Conservation (phyloP, 1,139 yeast genomes). For the Kodamaea derodonti region DNA sequence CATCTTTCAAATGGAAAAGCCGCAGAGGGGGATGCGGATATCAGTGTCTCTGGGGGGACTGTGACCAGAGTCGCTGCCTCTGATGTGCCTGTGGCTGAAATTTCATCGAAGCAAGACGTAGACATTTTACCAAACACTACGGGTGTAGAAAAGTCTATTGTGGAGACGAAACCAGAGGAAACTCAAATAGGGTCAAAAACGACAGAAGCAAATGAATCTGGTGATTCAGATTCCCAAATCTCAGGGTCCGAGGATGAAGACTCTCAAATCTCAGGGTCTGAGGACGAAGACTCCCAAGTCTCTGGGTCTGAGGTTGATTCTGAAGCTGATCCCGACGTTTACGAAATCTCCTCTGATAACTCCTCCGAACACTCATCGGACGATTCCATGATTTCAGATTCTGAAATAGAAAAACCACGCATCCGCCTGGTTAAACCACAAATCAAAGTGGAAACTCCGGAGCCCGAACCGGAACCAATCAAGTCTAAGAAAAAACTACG, state of each 20-base stretch:
- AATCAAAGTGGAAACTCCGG: slow-evolving; percentile 2
- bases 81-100: too few species aligned
- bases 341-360: background rate
- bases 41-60: too few species aligned
- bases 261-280: too few species aligned
- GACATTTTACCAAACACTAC: too few species aligned
- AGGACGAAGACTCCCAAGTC: background rate
- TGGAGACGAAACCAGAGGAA: too few species aligned
- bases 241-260: slow-evolving; percentile 1
- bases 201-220: too few species aligned
- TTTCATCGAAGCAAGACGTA: too few species aligned
- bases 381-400: background rate
- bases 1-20: too few species aligned
- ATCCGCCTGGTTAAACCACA: background rate
- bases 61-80: too few species aligned
- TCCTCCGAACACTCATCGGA: background rate
- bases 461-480: slow-evolving; percentile 3
- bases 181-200: too few species aligned
- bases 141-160: too few species aligned
- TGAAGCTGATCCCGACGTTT: background rate
- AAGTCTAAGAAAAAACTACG: slow-evolving; percentile 13
- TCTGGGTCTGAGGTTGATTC: background rate
- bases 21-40: too few species aligned
- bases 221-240: background rate
- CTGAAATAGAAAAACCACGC: background rate